Evolutionary conservation across 129 eudicot species (phyloP), one percentile per base, ranked within the genome.

Genomic region (Pulicaria dysenterica): DNA sequence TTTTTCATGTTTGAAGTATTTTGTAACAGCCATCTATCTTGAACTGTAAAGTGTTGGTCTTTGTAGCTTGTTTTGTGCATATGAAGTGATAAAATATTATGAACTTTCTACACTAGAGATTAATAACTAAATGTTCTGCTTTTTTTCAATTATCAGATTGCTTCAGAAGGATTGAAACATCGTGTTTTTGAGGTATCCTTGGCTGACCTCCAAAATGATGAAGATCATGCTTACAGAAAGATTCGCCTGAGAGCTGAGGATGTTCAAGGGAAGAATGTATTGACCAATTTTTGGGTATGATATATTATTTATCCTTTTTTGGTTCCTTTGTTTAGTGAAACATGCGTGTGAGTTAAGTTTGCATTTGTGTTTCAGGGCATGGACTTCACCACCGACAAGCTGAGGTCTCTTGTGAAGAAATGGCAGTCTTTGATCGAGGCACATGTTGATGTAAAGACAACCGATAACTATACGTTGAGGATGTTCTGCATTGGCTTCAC

Each of bases 381-480:
- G 96, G 80, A 86, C 59, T 89, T 89, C 59, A 89, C 96, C 44
- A 83, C 89, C 3, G 85, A 85, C 46, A 88, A 85, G 80, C 37
- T 86, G 71, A 89, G 96, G 79, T 89, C 95, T 4, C 76, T 71
- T 57, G 76, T 89, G 16, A 78, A 82, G 70, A 86, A 89, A 51
- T 85, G 96, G 91, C 91, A 89, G 56, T 75, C 96, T 39, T 42
- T 89, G 65, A 89, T 89, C 11, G 89, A 83, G 59, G 91, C 95
- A 59, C 95, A 89, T 83, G 91, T 89, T 19, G 91, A 88, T 85
- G 91, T 88, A 0, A 89, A 89, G 76, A 89, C 96, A n/a, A 89
- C 96, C 0, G 89, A 89, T 16, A 77, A 37, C 71, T 89, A 63
- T 79, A 85, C 87, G 24, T 75, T 89, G 44, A 76, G 89, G 47